Evolutionary conservation across 163 green algal species (phyloP).

Genomic region (Scenedesmus sp.): DNA sequence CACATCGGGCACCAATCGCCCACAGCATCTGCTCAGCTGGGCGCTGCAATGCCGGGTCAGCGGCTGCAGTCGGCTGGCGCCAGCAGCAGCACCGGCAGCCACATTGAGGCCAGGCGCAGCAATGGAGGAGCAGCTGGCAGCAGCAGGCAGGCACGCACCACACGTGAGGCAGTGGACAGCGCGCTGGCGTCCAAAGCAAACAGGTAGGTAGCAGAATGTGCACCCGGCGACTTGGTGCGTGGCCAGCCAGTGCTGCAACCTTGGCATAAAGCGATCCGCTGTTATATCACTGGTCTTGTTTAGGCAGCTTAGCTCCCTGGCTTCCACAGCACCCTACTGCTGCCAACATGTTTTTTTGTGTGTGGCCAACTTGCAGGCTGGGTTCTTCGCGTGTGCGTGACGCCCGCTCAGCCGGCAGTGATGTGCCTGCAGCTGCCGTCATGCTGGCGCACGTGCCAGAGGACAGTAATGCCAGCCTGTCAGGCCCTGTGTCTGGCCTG

Average conservation of each 20-base stretch:
- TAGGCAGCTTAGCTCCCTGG: no score
- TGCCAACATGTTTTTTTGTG: background rate
- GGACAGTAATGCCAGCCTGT: background rate
- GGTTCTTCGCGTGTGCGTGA: background rate
- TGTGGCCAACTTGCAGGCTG: background rate
- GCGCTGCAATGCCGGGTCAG: background rate
- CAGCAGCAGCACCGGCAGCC: conserved; percentile 28
- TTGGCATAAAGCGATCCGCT: no score
- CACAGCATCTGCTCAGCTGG: background rate
- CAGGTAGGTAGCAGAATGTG: background rate
- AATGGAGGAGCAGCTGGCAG: background rate
- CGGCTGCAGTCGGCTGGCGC: conserved; percentile 15
- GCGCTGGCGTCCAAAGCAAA: conserved; percentile 32
- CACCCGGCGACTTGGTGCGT: no score
- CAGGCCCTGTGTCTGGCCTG: background rate
- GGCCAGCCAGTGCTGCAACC: no score
- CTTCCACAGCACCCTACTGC: background rate
- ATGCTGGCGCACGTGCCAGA: background rate
- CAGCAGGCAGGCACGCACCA: background rate
- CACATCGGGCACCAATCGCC: background rate
- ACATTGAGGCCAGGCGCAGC: conserved; percentile 17
- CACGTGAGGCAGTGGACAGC: background rate
- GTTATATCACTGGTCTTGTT: no score
- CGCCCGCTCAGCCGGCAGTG: background rate
- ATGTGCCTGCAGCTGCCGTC: background rate